Base-by-base conservation (phyloP, 2,329 filamentous ascomycete genomes). In the Cladosporium velox region DNA sequence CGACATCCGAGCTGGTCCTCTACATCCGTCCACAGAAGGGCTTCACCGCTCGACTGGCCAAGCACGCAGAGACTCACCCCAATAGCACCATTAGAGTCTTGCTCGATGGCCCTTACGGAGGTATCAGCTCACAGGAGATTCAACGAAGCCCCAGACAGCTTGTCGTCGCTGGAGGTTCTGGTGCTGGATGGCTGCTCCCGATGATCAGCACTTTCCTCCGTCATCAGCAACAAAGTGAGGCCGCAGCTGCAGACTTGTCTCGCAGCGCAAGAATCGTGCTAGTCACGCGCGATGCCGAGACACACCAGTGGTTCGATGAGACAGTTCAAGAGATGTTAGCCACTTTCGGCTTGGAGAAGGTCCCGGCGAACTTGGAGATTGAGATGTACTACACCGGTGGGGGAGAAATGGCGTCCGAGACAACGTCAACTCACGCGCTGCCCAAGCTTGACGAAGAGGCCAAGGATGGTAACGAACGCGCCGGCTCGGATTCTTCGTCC, bases 41-140 rank as follows among this genome's bases (percentile, higher is more conserved):
- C 0, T 68, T 87, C 10, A 88, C 86, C 0, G 77, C 74, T 0
- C 77, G 80, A 0, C 75, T 87, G 1, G 79, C 79, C 4, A 77
- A 72, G 0, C 64, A 80, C 6, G 82, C 82, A 0, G 59, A 67
- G 5, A 74, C 78, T 34, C 71, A 74, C 12, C 79, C 85, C 0
- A 77, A 75, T 0, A 64, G 70, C 0, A 69, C 73, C 0, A 75
- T 85, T 1, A 77, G 78, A 0, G 83, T 88, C 0, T 72, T 86
- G 0, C 67, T 88, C 0, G 86, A 88, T 49, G 86, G 87, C 0
- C 86, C 86, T 0, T 88, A 88, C 65, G 85, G 87, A 0, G 86
- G 86, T 0, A 72, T 86, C 21, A 74, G 79, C 1, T 71, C 71
- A 2, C 69, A 72, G 5, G 78, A 79, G 55, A 72, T 81, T 15